phyloP scores from a whole-genome alignment of 306 rosid species.

The Carpinus viminea region DNA sequence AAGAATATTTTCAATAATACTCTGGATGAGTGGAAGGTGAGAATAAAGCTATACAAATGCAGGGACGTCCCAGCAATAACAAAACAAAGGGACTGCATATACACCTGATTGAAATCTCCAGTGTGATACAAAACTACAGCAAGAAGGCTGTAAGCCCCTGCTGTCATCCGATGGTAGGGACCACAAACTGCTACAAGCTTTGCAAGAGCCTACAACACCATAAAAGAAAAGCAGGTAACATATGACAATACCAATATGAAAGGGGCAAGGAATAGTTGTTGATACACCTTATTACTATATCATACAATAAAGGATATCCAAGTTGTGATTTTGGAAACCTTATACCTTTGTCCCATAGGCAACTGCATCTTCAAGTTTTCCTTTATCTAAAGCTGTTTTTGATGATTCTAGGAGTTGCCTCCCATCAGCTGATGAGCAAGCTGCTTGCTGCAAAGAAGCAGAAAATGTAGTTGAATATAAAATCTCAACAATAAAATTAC shows the following conservation, averaged over 20 bases:
- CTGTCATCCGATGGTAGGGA: slow-evolving; percentile 97
- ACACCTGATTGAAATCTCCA: slow-evolving; percentile 99
- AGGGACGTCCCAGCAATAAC: slow-evolving; percentile 30
- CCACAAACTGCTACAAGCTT: slow-evolving; percentile 97
- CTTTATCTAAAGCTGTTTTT: slow-evolving; percentile 96
- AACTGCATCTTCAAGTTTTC: slow-evolving; percentile 98
- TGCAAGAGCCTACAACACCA: slow-evolving; percentile 79
- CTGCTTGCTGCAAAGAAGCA: slow-evolving; percentile 84
- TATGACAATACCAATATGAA: slow-evolving; percentile 15
- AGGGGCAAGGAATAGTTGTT: slow-evolving; percentile 11
- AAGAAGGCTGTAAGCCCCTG: slow-evolving; percentile 98
- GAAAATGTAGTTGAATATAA: slow-evolving; percentile 26
- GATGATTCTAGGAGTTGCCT: slow-evolving; percentile 96
- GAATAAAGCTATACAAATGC: background rate
- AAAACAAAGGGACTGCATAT: slow-evolving; percentile 30
- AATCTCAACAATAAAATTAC: slow-evolving; percentile 21
- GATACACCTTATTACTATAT: slow-evolving; percentile 14
- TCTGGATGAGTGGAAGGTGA: background rate
- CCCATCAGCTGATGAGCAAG: slow-evolving; percentile 99
- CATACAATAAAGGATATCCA: slow-evolving; percentile 16
- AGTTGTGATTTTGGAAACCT: slow-evolving; percentile 19
- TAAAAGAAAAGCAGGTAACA: slow-evolving; percentile 29
- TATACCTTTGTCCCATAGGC: slow-evolving; percentile 88
- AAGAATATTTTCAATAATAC: background rate
- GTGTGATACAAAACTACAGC: slow-evolving; percentile 99